Base-by-base conservation (phyloP, 257 asterid species). In the Linderniella brevidens region DNA sequence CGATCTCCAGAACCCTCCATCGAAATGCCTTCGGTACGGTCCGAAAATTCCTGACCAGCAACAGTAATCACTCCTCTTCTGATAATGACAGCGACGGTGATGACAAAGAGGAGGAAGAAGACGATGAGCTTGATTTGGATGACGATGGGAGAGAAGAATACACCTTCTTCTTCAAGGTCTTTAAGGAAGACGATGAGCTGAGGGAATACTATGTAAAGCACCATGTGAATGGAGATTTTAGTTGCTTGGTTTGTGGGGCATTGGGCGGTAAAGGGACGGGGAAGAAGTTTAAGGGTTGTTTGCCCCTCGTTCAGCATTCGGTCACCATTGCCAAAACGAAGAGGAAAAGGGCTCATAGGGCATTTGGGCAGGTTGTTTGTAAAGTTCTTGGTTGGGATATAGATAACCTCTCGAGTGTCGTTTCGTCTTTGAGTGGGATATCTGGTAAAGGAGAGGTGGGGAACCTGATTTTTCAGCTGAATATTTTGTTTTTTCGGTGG, bases 301-400 rank as follows among this genome's bases (percentile, higher is more conserved):
- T 70, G 41, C 66, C 92, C 18, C 85, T 86, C 43, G 79, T 86
- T 35, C 93, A 77, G 52, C 96, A 86, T 58, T 69, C 84, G 1
- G 48, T 62, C 37, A 8, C 68, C 9, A 60, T 73, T 10, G 75
- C 71, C 9, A 77, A 64, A 46, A 67, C 83, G 19, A 72, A 71
- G 52, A 86, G 62, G 67, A 71, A 46, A 67, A 52, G 51, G 18
- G 77, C 76, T 0, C 97, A 79, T 55, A 80, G 80, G 52, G 82
- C 82, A 4, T 76, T 71, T n/a, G 93, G 77, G 37, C 53, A 59
- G 59, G 86, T 68, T 3, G 71, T 79, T 41, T 87, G 93, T 50
- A 66, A 80, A 66, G 61, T 74, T 63, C 81, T 83, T 68, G 81
- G 90, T 44, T 87, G 97, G 97, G 88, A 80, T 40, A 67, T 77